phyloP scores from a whole-genome alignment of 805 yeast species.

The Myxozyma udenii region DNA sequence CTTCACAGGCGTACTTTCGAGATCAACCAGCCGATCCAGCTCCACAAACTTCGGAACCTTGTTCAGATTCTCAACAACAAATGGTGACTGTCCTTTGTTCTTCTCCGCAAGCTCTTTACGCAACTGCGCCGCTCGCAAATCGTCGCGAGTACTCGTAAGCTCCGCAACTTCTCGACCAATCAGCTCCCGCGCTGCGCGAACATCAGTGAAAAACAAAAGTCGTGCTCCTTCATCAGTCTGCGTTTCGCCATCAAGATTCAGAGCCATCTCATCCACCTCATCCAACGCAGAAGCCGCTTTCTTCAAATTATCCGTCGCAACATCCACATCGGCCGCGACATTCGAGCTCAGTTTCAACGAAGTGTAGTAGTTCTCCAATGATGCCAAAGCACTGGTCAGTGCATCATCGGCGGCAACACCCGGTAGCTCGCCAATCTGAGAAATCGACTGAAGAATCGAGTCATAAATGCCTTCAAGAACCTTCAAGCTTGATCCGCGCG shows the following conservation, averaged over 20 bases:
- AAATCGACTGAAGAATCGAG: slow-evolving; percentile 51
- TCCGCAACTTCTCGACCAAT: slow-evolving; percentile 7
- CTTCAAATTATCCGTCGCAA: slow-evolving; percentile 22
- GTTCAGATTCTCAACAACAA: slow-evolving; percentile 48
- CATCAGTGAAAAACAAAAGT: slow-evolving; percentile 14
- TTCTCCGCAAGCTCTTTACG: slow-evolving; percentile 1
- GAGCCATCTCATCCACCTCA: slow-evolving; percentile 22
- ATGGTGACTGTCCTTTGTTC: slow-evolving; percentile 21
- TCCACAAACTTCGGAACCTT: slow-evolving; percentile 40
- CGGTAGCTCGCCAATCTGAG: slow-evolving; percentile 71
- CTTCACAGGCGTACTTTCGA: slow-evolving; percentile 30
- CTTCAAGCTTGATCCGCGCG: slow-evolving; percentile 15
- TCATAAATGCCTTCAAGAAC: slow-evolving; percentile 50
- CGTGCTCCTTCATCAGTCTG: slow-evolving; percentile 7
- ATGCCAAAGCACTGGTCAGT: slow-evolving; percentile 52
- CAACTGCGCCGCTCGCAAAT: background rate
- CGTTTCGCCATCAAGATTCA: slow-evolving; percentile 11
- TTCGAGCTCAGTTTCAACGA: slow-evolving; percentile 28
- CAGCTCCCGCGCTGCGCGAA: slow-evolving; percentile 20
- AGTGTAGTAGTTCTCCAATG: slow-evolving; percentile 50
- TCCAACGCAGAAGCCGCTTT: slow-evolving; percentile 25
- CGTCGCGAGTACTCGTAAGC: slow-evolving; percentile 14
- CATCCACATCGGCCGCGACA: slow-evolving; percentile 13
- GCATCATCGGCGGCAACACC: slow-evolving; percentile 88
- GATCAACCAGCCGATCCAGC: slow-evolving; percentile 35